Base-by-base conservation (phyloP, 192 early-diverging fungal genomes). In the Backusella australiensis region DNA sequence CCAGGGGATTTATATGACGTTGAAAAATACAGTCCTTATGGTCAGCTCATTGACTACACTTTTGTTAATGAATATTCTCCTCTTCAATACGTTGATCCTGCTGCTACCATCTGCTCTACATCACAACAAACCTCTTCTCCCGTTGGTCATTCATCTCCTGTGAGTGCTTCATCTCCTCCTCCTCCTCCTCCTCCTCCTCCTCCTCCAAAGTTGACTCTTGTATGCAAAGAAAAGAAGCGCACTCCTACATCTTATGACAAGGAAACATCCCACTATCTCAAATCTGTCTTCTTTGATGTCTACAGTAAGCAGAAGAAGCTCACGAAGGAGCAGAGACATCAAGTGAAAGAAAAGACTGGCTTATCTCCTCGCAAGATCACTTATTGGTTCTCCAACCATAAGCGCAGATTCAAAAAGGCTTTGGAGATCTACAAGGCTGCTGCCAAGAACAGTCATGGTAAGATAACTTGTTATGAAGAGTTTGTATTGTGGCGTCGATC, bases 371-470 rank as follows among this genome's bases (percentile, higher is more conserved):
- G 80, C 3, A 81, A 70, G 8, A 72, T 81, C 34, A 81, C 80
- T 21, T 81, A 81, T 35, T 81, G 80, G 80, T 74, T 81, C 34
- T 77, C 80, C 34, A 81, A 81, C 35, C 75, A 77, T 41, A 81
- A 81, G 44, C 26, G 80, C 14, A 73, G 80, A 67, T 80, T 66
- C 19, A 44, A 63, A 23, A 63, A 49, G 4, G 42, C 49, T 12
- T 34, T 73, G 14, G 11, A 49, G 38, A 35, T 38, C 21, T 78
- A 69, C 34, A 21, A 41, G 32, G 11, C 17, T 26, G 36, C 36
- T n/a, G 63, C 46, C 26, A 39, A 75, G 5, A 15, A 68, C 23
- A 75, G 74, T 17, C 7, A 29, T 68, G 74, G 65, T 32, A 17
- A 49, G 2, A 38, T 76, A 26, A 29, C 34, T 14, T 36, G 34